These are phyloP conservation scores for Fusarium papillatum DNA, from an alignment of 2,329 filamentous ascomycete species.

Conservation along the genomic window DNA sequence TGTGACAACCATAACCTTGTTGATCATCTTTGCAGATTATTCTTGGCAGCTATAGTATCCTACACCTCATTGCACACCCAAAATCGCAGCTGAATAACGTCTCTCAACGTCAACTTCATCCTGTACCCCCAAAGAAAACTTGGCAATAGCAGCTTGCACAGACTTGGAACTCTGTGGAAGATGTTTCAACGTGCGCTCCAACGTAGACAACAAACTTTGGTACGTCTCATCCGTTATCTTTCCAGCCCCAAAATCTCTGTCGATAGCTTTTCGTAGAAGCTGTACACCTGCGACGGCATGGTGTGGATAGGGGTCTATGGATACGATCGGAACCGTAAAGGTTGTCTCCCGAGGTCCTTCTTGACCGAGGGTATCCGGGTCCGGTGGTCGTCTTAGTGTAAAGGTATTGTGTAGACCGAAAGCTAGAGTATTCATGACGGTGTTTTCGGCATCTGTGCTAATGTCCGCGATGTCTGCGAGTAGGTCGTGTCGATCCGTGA, in stretches of 20 bases:
- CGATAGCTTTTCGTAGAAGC: constrained; percentile 46
- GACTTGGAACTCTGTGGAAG: constrained; percentile 49
- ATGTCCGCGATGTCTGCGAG: constrained; percentile 40
- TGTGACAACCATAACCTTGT: background rate
- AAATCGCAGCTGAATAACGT: background rate
- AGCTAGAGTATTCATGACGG: constrained; percentile 48
- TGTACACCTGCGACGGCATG: constrained; percentile 49
- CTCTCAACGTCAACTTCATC: background rate
- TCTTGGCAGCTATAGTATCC: background rate
- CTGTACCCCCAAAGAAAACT: constrained; percentile 28
- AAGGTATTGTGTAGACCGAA: constrained; percentile 48
- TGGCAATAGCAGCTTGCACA: constrained; percentile 45
- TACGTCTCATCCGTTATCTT: constrained; percentile 46
- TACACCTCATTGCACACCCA: background rate
- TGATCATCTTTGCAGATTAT: background rate
- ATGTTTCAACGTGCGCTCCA: constrained; percentile 43
- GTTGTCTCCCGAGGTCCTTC: background rate
- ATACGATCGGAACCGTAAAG: constrained; percentile 45
- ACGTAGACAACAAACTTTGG: constrained; percentile 40
- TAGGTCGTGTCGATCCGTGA: constrained; percentile 44
- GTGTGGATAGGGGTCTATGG: constrained; percentile 50
- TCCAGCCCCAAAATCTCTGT: constrained; percentile 41
- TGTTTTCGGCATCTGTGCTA: constrained; percentile 45
- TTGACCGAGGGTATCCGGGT: background rate
- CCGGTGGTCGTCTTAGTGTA: constrained; percentile 22